Percentiles rank a stretch among this genome's conserved stretches.
phyloP scores from a whole-genome alignment of 805 yeast genomes.

The Cyberlindnera amylophila region DNA sequence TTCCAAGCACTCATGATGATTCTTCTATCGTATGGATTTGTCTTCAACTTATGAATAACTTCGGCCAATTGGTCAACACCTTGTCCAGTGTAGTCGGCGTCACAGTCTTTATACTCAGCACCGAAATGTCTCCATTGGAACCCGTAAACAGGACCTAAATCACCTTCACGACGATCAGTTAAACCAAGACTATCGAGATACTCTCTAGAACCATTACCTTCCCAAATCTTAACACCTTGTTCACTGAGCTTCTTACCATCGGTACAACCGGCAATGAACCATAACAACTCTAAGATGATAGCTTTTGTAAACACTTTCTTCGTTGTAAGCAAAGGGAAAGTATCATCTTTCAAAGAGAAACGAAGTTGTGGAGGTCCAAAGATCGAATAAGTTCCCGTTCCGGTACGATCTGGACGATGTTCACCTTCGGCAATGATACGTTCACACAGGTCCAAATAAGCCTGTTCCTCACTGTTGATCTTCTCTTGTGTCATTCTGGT shows the following conservation, averaged over 20 bases:
- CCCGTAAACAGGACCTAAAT: conserved; percentile 97
- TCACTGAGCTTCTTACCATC: conserved; percentile 77
- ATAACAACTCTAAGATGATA: conserved; percentile 80
- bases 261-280: conserved; percentile 91
- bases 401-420: conserved; percentile 91
- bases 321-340: conserved; percentile 87
- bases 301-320: conserved; percentile 89
- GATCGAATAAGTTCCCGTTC: conserved; percentile 87
- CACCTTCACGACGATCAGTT: conserved; percentile 80
- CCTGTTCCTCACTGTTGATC: conserved; percentile 59
- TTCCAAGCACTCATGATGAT: conserved; percentile 97
- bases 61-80: conserved; percentile 89
- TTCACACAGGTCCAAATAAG: conserved; percentile 78
- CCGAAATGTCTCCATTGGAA: conserved; percentile 99
- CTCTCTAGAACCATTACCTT: conserved; percentile 95
- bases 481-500: conserved; percentile 10
- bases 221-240: conserved; percentile 96
- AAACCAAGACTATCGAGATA: conserved; percentile 83
- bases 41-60: conserved; percentile 73
- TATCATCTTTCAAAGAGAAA: conserved; percentile 66
- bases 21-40: conserved; percentile 91
- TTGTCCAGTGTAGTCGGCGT: conserved; percentile 78
- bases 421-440: conserved; percentile 83
- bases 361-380: conserved; percentile 97
- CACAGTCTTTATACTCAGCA: conserved; percentile 83